Base-by-base conservation (phyloP, 2,329 filamentous ascomycete species). In the Leptographium radiaticola region DNA sequence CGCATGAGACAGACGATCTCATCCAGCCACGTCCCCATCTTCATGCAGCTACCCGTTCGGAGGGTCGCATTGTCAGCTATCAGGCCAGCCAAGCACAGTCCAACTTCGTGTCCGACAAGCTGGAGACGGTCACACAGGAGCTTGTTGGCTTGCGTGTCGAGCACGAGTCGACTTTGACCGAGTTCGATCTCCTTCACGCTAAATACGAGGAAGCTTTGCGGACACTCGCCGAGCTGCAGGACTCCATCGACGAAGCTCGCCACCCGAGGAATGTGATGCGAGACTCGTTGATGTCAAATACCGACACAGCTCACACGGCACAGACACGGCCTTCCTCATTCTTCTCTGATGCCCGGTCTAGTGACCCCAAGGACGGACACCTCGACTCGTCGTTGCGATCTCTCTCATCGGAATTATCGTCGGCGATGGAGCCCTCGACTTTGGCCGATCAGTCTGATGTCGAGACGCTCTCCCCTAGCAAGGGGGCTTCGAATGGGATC, bases 151-250 rank as follows among this genome's bases (percentile, higher is more conserved):
- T 98, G 51, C 86, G 87, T 16, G 84, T 94, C 43, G 89, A 96
- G 68, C 93, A 98, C 62, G 91, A 97, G 66, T 75, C 77, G 10
- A 91, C 89, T 0, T 66, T 95, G 18, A 83, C 77, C 58, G 89
- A 97, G 55, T 91, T 84, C 62, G 87, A 94, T 59, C 70, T 82
- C 47, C 82, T 98, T 31, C 83, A 89, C 54, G 76, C 82, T 60
- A 97, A 95, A 68, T 98, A 98, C 62, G 88, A 95, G 63, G 85
- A 95, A 63, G 87, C 90, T 6, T 73, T 98, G 57, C 84, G 84
- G 49, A 83, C 86, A 11, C 68, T 98, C 44, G 84, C 87, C 7
- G 86, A 93, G 65, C 75, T 97, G 49, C 89, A 95, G 66, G 91
- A 96, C 64, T 79, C 80, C 33, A 75, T 89, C 39, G 87, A 95